phyloP scores from a whole-genome alignment of 2,329 filamentous ascomycete genomes.

The Monosporascus sp. region DNA sequence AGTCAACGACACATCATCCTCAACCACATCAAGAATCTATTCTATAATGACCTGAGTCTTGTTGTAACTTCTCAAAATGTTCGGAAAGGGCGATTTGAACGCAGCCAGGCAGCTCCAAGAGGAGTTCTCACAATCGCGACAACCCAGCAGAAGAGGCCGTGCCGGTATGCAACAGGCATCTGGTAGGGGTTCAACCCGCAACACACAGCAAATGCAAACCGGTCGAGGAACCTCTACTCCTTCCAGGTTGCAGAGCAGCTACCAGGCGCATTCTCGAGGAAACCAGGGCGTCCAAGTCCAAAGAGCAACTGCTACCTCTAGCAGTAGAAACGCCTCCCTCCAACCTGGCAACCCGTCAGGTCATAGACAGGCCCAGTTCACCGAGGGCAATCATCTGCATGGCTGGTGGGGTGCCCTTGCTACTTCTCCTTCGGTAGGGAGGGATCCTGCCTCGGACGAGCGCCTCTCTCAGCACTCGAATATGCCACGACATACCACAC shows the following conservation, averaged over 20 bases:
- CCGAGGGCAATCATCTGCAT: too few species aligned
- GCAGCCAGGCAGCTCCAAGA: slow-evolving; percentile 6
- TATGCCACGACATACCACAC: background rate
- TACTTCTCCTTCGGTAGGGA: too few species aligned
- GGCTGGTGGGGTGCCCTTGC: too few species aligned
- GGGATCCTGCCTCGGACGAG: background rate
- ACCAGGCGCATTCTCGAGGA: background rate
- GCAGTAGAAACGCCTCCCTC: too few species aligned
- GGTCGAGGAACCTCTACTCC: background rate
- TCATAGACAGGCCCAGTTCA: too few species aligned
- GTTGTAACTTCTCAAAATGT: slow-evolving; percentile 3
- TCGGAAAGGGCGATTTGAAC: slow-evolving; percentile 5
- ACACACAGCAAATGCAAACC: background rate
- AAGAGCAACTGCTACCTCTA: background rate
- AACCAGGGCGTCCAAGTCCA: background rate
- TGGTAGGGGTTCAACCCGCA: too few species aligned
- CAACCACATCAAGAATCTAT: too few species aligned
- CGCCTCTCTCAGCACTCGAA: background rate
- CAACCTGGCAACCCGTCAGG: too few species aligned
- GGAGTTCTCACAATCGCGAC: slow-evolving; percentile 1
- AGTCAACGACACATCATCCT: too few species aligned
- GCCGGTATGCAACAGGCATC: too few species aligned
- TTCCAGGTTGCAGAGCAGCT: background rate
- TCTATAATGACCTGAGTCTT: too few species aligned
- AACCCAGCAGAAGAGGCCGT: slow-evolving; percentile 3